Base-by-base conservation (phyloP, 257 asterid species). In the Hygrophila difformis region DNA sequence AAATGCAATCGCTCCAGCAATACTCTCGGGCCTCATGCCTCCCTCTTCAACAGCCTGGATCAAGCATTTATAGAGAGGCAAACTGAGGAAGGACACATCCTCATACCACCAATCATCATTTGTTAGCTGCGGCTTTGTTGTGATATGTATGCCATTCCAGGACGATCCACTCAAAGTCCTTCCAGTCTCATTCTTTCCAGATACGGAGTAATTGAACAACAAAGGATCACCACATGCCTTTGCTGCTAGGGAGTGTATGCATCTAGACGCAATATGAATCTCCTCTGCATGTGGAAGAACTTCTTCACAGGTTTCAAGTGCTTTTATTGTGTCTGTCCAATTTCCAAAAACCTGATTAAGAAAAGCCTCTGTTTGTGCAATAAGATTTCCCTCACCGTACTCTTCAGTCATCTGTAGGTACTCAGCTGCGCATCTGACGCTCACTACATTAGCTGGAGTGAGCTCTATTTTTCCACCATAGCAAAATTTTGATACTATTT, bases 81-180 rank as follows among this genome's bases (percentile, higher is more conserved):
- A 55, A 18, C 84, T 71, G 16, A 86, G 80, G 52, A 80, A 77
- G 0, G 96, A 86, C 15, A 83, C 96, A 51, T 86, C 96, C 67
- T 78, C 88, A 18, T 76, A 86, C 96, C 99, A 86, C 99, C 99
- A 82, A 36, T 81, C 88, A 8, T 76, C 85, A 6, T 61, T 52
- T 14, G 35, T 12, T 0, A 59, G 54, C 12, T 47, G 71, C 1
- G 55, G 26, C 40, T 53, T 55, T 2, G 40, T 17, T 3, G 57
- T 43, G 2, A 77, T 52, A 36, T 52, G 41, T 13, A 85, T 82
- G 11, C 87, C 96, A 6, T 79, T 85, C 98, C 96, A 85, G 49
- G 0, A 55, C 56, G 0, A 38, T 2, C 5, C 62, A 9, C 58
- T 64, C 1, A 49, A 41, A 31, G 58, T 23, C 2, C 39, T 34